phyloP scores from a whole-genome alignment of 495 filamentous ascomycete genomes.

The Thozetella sp. region DNA sequence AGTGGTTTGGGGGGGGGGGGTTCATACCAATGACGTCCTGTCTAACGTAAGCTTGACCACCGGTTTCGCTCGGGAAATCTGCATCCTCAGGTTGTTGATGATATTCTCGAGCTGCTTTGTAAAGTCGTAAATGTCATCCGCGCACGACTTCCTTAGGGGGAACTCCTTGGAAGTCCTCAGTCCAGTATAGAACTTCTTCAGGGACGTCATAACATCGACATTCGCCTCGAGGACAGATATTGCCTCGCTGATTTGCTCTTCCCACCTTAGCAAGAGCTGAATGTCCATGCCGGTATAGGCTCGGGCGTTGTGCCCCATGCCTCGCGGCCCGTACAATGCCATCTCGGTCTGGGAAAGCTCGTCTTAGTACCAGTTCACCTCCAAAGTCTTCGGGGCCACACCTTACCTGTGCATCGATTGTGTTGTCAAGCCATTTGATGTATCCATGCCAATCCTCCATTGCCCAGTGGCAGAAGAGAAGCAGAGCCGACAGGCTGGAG shows the following conservation, averaged over 20 bases:
- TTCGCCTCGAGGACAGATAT: conserved; percentile 39
- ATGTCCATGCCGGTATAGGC: conserved; percentile 26
- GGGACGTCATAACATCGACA: conserved; percentile 30
- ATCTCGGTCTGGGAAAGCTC: conserved; percentile 11
- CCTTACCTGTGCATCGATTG: conserved; percentile 29
- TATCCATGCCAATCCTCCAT: conserved; percentile 43
- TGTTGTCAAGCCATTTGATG: conserved; percentile 37
- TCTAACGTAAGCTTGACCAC: conserved; percentile 32
- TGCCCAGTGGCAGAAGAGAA: conserved; percentile 40
- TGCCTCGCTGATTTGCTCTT: conserved; percentile 34
- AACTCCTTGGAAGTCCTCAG: conserved; percentile 31
- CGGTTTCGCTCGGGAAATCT: conserved; percentile 30
- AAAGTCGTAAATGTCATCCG: conserved; percentile 28
- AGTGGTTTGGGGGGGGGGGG: not conserved
- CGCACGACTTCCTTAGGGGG: conserved; percentile 17
- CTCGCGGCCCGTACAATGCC: conserved; percentile 19
- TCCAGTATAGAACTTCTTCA: conserved; percentile 33
- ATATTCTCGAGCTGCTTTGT: conserved; percentile 31
- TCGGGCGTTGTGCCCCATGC: conserved; percentile 12
- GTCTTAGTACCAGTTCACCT: too few relatives aligned
- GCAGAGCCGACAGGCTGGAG: conserved; percentile 31
- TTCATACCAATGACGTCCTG: conserved; percentile 35
- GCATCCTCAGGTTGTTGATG: conserved; percentile 33
- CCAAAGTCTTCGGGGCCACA: too few relatives aligned
- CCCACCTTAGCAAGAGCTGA: conserved; percentile 30